phyloP scores from a whole-genome alignment of 192 early-diverging fungal genomes.

The Diversispora eburnea region DNA sequence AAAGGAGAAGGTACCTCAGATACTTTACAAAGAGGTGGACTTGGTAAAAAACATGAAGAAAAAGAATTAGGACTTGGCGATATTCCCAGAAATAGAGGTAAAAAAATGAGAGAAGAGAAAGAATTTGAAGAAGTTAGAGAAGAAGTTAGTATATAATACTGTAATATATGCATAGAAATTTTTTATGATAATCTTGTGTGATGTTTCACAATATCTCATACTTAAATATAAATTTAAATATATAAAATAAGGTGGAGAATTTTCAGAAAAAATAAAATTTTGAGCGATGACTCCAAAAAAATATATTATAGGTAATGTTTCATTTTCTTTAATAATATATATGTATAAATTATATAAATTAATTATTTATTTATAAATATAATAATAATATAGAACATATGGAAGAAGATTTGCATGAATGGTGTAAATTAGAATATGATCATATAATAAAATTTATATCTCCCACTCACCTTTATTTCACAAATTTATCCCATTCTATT shows the following conservation, averaged over 20 bases:
- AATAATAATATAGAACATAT: conserved; percentile 9
- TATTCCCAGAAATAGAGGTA: not conserved
- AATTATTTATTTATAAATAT: too few relatives aligned
- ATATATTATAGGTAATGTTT: too few relatives aligned
- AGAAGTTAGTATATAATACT: too few relatives aligned
- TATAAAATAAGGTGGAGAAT: too few relatives aligned
- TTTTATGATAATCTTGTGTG: too few relatives aligned
- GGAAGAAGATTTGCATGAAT: conserved; percentile 52
- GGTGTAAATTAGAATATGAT: conserved; percentile 71
- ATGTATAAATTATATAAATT: too few relatives aligned
- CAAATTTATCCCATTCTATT: conserved; percentile 43
- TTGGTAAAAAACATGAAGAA: not conserved
- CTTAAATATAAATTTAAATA: too few relatives aligned
- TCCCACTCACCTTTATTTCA: conserved; percentile 58
- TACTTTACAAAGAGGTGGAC: not conserved
- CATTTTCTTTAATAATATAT: too few relatives aligned
- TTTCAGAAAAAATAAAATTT: too few relatives aligned
- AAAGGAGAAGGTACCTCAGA: not conserved
- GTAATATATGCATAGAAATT: too few relatives aligned
- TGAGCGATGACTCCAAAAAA: too few relatives aligned
- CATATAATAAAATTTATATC: conserved; percentile 66
- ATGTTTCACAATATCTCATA: too few relatives aligned
- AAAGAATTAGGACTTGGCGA: not conserved
- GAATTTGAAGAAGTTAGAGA: not conserved
- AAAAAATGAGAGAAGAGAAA: not conserved